Conservation (phyloP, 2,329 filamentous ascomycete species). For the Alternaria arbusti region DNA sequence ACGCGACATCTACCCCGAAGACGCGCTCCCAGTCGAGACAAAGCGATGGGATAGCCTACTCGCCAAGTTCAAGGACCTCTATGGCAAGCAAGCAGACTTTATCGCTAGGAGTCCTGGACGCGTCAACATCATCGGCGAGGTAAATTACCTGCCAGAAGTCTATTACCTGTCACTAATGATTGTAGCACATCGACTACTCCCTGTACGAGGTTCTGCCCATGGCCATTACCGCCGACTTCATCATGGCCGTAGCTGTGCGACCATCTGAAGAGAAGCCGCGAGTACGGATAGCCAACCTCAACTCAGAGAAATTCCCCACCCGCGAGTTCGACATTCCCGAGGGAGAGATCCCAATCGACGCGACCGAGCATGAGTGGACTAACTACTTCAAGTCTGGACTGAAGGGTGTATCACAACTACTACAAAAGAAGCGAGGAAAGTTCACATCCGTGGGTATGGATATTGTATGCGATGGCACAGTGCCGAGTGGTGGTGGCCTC, state of each 20-base stretch:
- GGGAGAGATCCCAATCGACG: slow-evolving; percentile 72
- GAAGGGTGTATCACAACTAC: slow-evolving; percentile 77
- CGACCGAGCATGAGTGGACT: slow-evolving; percentile 87
- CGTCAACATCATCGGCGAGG: slow-evolving; percentile 96
- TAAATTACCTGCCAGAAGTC: slow-evolving; percentile 19
- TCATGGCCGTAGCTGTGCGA: slow-evolving; percentile 76
- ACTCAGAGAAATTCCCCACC: slow-evolving; percentile 74
- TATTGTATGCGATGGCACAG: slow-evolving; percentile 86
- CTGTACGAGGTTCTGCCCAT: slow-evolving; percentile 95
- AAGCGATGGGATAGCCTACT: slow-evolving; percentile 79
- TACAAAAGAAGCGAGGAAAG: slow-evolving; percentile 70
- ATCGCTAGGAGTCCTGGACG: slow-evolving; percentile 89
- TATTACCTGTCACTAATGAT: slow-evolving; percentile 19
- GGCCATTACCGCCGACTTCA: slow-evolving; percentile 88
- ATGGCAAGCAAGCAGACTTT: slow-evolving; percentile 76
- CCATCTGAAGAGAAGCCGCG: slow-evolving; percentile 62
- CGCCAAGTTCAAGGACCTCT: slow-evolving; percentile 71
- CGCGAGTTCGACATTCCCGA: slow-evolving; percentile 75
- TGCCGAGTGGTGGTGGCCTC: slow-evolving; percentile 89
- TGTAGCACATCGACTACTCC: slow-evolving; percentile 91
- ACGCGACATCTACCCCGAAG: slow-evolving; percentile 80
- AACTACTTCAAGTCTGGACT: slow-evolving; percentile 98
- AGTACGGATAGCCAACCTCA: slow-evolving; percentile 81
- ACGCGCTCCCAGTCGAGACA: slow-evolving; percentile 71
- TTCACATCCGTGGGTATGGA: slow-evolving; percentile 81